These are phyloP conservation scores for Chlorella sorokiniana DNA, from an alignment of 139 green algal species.

Conservation along the genomic window DNA sequence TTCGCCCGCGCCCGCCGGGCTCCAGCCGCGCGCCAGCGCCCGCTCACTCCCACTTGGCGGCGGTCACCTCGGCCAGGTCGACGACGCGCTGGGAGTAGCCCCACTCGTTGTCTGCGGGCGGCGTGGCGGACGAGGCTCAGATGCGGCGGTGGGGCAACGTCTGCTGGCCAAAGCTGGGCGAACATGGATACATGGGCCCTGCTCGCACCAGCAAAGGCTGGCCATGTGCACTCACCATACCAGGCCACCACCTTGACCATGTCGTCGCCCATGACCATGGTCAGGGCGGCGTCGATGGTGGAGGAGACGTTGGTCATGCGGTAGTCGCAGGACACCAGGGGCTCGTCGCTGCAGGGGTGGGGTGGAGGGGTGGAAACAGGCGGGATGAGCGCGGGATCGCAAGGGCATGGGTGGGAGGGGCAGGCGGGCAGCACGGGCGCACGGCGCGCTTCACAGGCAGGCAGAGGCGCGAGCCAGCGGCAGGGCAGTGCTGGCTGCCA, in stretches of 20 bases:
- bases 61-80: constrained; percentile 90
- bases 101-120: constrained; percentile 89
- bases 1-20: too few relatives aligned
- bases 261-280: constrained; percentile 99
- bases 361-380: background rate
- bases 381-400: background rate
- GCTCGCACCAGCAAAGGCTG: too few relatives aligned
- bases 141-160: background rate
- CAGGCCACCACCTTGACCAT: constrained; percentile 90
- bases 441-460: background rate
- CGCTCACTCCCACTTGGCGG: constrained; percentile 71
- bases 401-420: background rate
- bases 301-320: constrained; percentile 83
- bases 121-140: background rate
- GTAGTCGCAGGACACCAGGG: constrained; percentile 98
- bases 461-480: background rate
- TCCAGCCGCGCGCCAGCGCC: too few relatives aligned
- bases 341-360: constrained; percentile 67
- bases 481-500: too few relatives aligned
- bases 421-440: background rate
- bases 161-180: too few relatives aligned
- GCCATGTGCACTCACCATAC: background rate
- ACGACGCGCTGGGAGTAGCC: constrained; percentile 95
- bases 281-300: constrained; percentile 96
- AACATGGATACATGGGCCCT: too few relatives aligned